phyloP scores from a whole-genome alignment of 1,284 basidiomycete species.

The Apiotrichum akiyoshidainum region DNA sequence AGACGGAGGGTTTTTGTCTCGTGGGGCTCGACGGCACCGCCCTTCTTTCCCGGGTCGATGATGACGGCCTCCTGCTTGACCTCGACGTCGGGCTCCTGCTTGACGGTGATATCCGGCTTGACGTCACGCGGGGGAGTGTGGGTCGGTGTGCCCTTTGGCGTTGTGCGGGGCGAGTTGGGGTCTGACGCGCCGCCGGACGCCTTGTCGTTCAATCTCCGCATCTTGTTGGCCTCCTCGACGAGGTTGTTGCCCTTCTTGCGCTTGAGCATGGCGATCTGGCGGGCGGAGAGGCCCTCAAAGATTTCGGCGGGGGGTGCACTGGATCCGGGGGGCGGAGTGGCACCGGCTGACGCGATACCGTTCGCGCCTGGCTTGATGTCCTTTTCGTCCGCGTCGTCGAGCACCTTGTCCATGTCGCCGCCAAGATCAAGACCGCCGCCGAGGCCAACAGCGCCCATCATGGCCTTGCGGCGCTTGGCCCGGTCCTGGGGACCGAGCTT shows the following conservation, averaged over 20 bases:
- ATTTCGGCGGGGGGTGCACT: conserved; percentile 31
- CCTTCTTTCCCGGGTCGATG: conserved; percentile 50
- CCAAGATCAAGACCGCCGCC: conserved; percentile 39
- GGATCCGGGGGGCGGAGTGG: conserved; percentile 13
- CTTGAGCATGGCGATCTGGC: conserved; percentile 51
- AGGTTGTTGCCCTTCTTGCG: conserved; percentile 50
- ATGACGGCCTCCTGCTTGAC: conserved; percentile 31
- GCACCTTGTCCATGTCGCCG: conserved; percentile 44
- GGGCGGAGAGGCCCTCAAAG: conserved; percentile 48
- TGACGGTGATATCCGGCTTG: conserved; percentile 8
- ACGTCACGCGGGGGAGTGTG: conserved; percentile 11
- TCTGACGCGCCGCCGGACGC: conserved; percentile 10
- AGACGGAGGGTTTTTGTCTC: conserved; percentile 23
- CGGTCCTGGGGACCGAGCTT: conserved; percentile 38
- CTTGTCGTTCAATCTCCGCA: conserved; percentile 41
- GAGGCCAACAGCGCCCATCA: conserved; percentile 46
- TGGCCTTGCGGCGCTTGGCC: conserved; percentile 44
- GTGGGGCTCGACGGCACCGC: conserved; percentile 41
- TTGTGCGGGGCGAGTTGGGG: conserved; percentile 12
- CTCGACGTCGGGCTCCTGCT: conserved; percentile 14
- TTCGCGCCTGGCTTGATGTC: conserved; percentile 22
- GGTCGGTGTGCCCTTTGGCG: conserved; percentile 17
- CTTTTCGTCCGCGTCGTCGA: conserved; percentile 34
- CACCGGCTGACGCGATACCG: conserved; percentile 5
- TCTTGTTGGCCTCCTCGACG: conserved; percentile 48